Conservation (phyloP, 2,329 filamentous ascomycete species). For the Fusarium sp. region DNA sequence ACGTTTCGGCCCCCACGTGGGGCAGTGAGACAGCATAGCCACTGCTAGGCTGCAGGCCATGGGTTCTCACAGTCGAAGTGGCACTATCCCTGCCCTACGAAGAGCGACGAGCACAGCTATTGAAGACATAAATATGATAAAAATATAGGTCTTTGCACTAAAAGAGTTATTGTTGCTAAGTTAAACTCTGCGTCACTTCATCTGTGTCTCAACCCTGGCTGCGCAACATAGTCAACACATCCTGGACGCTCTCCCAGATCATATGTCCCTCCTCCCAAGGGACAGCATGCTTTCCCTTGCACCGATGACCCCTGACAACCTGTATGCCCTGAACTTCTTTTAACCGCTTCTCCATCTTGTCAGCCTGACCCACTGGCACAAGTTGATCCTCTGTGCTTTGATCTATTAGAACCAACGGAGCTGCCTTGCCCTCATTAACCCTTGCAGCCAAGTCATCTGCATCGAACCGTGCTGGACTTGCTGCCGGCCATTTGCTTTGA, state of each 20-base stretch:
- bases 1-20: neutral
- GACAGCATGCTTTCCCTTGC: neutral
- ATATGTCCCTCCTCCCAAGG: neutral
- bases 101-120: no score
- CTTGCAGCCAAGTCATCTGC: neutral
- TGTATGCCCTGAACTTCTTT: neutral
- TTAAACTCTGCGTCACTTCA: no score
- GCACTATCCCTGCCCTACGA: no score
- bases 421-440: neutral
- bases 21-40: slow-evolving; percentile 24
- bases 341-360: neutral
- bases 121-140: neutral
- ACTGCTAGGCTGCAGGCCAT: neutral
- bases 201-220: neutral
- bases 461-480: neutral
- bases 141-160: neutral
- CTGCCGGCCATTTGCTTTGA: neutral
- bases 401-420: neutral
- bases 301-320: neutral
- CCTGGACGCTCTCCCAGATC: neutral
- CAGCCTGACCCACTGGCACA: neutral
- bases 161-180: no score
- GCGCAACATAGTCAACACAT: neutral
- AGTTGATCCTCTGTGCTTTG: neutral
- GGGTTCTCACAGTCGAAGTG: no score